Evolutionary conservation across 2,329 filamentous ascomycete genomes (phyloP).

Genomic region (Knufia fluminis): DNA sequence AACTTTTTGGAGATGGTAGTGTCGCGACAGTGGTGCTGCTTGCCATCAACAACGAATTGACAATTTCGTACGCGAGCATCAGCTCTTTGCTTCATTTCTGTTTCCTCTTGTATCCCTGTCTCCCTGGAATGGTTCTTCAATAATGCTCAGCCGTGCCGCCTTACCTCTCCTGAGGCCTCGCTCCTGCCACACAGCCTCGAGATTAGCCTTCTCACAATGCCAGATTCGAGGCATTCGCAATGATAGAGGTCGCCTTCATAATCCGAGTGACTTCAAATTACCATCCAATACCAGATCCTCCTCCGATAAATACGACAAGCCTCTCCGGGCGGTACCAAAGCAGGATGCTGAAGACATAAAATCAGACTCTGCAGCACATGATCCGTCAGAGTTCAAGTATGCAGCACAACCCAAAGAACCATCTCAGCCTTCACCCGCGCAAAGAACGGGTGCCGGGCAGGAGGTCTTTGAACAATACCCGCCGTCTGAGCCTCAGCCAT

Average conservation of each 20-base stretch:
- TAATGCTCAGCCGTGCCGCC: constrained; percentile 38
- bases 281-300: constrained; percentile 8
- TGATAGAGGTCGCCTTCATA: constrained; percentile 25
- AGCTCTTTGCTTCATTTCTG: background rate
- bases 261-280: constrained; percentile 22
- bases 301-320: constrained; percentile 1
- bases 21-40: background rate
- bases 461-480: constrained; percentile 12
- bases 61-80: background rate
- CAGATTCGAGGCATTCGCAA: constrained; percentile 33
- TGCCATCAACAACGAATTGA: background rate
- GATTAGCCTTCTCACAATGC: constrained; percentile 27
- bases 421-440: background rate
- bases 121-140: constrained; percentile 13
- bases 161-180: constrained; percentile 37
- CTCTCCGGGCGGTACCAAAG: constrained; percentile 5
- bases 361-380: background rate
- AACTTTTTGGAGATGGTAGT: too few species aligned
- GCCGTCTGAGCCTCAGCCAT: constrained; percentile 45
- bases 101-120: background rate
- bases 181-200: constrained; percentile 29
- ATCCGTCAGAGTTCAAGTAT: background rate
- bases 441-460: background rate
- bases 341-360: constrained; percentile 5
- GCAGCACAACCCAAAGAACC: background rate